These are phyloP conservation scores for Nicotiana knightiana DNA, from an alignment of 257 asterid species.

Conservation along the genomic window DNA sequence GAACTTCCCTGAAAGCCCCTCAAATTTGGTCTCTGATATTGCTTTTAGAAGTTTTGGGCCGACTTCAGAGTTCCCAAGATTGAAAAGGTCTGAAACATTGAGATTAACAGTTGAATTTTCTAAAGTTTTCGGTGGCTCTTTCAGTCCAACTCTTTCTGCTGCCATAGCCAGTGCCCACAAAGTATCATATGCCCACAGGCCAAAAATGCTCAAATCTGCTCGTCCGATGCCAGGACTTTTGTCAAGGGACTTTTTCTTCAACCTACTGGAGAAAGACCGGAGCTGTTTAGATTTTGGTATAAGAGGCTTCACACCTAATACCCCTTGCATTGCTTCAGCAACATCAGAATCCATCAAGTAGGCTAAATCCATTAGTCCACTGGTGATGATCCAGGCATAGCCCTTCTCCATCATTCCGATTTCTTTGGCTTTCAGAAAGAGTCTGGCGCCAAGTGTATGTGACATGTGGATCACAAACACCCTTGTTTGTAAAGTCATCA, in stretches of 20 bases:
- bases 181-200: constrained; percentile 48
- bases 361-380: constrained; percentile 21
- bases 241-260: constrained; percentile 11
- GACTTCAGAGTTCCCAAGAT: constrained; percentile 10
- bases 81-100: constrained; percentile 13
- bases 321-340: constrained; percentile 44
- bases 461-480: constrained; percentile 35
- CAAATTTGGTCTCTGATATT: constrained; percentile 18
- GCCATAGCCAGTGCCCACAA: constrained; percentile 48
- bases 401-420: constrained; percentile 42
- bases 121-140: background rate
- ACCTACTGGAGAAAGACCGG: background rate
- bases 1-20: constrained; percentile 39
- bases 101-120: constrained; percentile 2
- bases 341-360: constrained; percentile 12
- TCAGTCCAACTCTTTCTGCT: constrained; percentile 23
- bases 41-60: constrained; percentile 27
- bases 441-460: constrained; percentile 15
- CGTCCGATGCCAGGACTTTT: constrained; percentile 7
- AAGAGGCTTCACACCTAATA: constrained; percentile 38
- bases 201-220: constrained; percentile 19
- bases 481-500: constrained; percentile 40
- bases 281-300: constrained; percentile 20
- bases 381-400: constrained; percentile 41
- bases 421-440: constrained; percentile 27